A percentile compares a stretch with the other conserved stretches of the same genome.
Evolutionary conservation across 2,329 filamentous ascomycete species (phyloP).

Genomic region (Pseudogymnoascus sp.): DNA sequence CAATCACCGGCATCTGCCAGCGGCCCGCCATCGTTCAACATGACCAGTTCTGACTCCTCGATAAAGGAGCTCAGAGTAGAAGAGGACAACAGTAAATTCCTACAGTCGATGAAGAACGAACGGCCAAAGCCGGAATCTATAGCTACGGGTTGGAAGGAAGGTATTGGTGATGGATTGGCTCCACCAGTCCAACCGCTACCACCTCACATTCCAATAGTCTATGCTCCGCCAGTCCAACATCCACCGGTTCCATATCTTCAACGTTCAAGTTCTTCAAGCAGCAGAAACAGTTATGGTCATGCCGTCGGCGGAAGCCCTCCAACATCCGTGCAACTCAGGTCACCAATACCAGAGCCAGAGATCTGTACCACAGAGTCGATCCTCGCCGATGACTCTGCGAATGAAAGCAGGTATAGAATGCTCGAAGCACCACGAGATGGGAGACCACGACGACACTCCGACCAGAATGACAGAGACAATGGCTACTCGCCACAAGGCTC

Average conservation of each 20-base stretch:
- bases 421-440: not conserved
- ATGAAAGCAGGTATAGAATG: slow-evolving; percentile 4
- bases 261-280: not conserved
- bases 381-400: slow-evolving; percentile 4
- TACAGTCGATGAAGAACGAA: slow-evolving; percentile 25
- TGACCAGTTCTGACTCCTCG: slow-evolving; percentile 15
- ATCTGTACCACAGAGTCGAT: slow-evolving; percentile 11
- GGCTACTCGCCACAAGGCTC: not conserved
- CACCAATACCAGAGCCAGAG: slow-evolving; percentile 8
- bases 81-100: slow-evolving; percentile 30
- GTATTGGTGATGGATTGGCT: not conserved
- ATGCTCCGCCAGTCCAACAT: not conserved
- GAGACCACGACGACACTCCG: not conserved
- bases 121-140: slow-evolving; percentile 20
- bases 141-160: not conserved
- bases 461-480: not conserved
- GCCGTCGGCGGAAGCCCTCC: not conserved
- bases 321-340: slow-evolving; percentile 1
- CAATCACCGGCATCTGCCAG: slow-evolving; percentile 13
- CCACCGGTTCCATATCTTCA: not conserved
- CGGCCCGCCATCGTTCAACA: slow-evolving; percentile 20
- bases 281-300: not conserved
- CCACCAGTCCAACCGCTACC: not conserved
- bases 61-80: slow-evolving; percentile 23
- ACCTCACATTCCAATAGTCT: not conserved